A percentile compares a stretch with the other conserved stretches of the same genome.
Conservation (phyloP, 768 basidiomycete genomes). For the Tricholoma flavovirens region DNA sequence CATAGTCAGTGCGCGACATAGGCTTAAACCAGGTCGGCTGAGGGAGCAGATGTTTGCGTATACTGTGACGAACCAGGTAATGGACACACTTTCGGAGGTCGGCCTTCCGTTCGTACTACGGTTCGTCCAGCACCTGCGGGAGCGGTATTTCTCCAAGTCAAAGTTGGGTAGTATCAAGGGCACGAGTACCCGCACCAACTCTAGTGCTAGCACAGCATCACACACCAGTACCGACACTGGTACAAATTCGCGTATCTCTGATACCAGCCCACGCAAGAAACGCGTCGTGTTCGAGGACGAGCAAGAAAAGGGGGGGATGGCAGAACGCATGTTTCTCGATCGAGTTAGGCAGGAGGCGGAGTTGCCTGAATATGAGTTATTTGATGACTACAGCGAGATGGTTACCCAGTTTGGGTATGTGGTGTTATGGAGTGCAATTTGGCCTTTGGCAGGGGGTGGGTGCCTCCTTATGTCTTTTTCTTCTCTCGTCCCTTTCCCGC, state of each 20-base stretch:
- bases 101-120: constrained; percentile 76
- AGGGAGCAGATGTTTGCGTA: constrained; percentile 92
- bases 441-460: constrained; percentile 82
- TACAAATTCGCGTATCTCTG: neutral
- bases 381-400: constrained; percentile 95
- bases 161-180: neutral
- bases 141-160: constrained; percentile 25
- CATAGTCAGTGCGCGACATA: constrained; percentile 42
- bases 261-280: constrained; percentile 38
- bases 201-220: neutral
- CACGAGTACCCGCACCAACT: neutral
- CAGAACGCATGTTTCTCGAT: constrained; percentile 78
- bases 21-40: constrained; percentile 64
- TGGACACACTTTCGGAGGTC: constrained; percentile 74
- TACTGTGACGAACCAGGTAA: constrained; percentile 81
- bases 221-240: neutral
- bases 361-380: constrained; percentile 75
- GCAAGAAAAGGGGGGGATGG: constrained; percentile 45
- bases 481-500: neutral
- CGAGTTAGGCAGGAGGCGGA: constrained; percentile 70
- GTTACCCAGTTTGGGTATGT: constrained; percentile 93
- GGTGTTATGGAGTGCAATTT: constrained; percentile 87
- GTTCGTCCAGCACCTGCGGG: constrained; percentile 44
- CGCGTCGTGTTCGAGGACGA: constrained; percentile 72
- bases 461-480: neutral